Base-by-base conservation (phyloP, 768 basidiomycete genomes). In the Tylopilus subfusipes region DNA sequence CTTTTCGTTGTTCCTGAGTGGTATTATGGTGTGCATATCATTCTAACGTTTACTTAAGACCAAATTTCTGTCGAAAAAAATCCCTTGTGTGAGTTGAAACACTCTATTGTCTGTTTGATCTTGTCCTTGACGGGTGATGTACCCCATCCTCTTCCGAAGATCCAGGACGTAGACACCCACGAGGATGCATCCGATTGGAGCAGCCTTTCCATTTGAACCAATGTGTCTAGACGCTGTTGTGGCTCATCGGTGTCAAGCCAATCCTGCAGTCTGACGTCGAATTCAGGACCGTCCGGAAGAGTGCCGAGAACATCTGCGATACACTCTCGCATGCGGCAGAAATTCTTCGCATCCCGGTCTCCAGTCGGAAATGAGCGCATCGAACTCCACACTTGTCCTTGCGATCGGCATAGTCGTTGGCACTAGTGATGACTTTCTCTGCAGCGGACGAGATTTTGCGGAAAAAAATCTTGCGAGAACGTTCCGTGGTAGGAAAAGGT, bases 1-100 rank as follows among this genome's bases (percentile, higher is more conserved):
- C 6, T 9, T 33, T 8, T 56, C 45, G 24, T 42, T 34, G 14
- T 57, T 43, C 55, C 55, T 57, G 47, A 39, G 16, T 22, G 8
- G n/a, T 21, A 34, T 31, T 3, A 39, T 48, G 14, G 24, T 3
- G 25, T 13, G 18, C 8, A 14, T 11, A 9, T 22, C n/a, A 31
- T 4, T 18, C 3, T 4, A 14, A 3, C 11, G 22, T n/a, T n/a
- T n/a, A n/a, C n/a, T n/a, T n/a, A n/a, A n/a, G n/a, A 42, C 55
- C 55, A 56, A 19, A 50, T 38, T 13, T 57, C 56, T 7, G 47
- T 22, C 3, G 47, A 25, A 38, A 57, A 55, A 11, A 16, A 22
- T 8, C 3, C 16, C 38, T 25, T 55, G n/a, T 29, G 22, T 25
- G 29, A 36, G 1, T 3, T 19, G 2, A 55, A 46, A 30, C 27